Conservation (phyloP, 140 eudicot genomes). For the Erigeron philadelphicus region DNA sequence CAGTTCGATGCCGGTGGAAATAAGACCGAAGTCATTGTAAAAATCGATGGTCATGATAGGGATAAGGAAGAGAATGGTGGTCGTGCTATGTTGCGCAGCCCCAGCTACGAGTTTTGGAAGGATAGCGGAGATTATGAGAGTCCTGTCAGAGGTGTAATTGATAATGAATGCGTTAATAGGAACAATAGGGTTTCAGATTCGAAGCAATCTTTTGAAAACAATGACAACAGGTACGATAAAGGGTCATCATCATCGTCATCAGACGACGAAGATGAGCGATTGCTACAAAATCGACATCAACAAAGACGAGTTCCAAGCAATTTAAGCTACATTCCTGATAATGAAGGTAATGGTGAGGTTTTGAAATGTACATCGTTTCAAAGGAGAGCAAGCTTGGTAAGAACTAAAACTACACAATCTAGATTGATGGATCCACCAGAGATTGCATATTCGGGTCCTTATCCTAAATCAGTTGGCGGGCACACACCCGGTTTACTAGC, state of each 20-base stretch:
- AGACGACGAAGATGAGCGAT: conserved; percentile 23
- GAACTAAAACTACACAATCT: conserved; percentile 52
- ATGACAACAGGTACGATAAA: conserved; percentile 18
- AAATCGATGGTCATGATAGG: conserved; percentile 37
- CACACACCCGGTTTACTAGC: conserved; percentile 26
- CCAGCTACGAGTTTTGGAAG: conserved; percentile 29
- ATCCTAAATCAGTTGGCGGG: conserved; percentile 18
- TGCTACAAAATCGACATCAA: conserved; percentile 14
- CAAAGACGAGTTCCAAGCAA: conserved; percentile 33
- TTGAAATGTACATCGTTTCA: conserved; percentile 64
- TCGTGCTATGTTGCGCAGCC: not conserved
- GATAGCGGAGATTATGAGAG: conserved; percentile 22
- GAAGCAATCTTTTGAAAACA: conserved; percentile 34
- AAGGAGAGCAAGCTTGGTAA: conserved; percentile 38
- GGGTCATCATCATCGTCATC: not conserved
- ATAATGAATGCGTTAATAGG: not conserved
- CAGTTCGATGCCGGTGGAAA: not conserved
- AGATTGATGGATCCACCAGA: conserved; percentile 66
- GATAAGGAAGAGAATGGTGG: not conserved
- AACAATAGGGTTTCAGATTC: conserved; percentile 20
- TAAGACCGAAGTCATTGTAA: conserved; percentile 48
- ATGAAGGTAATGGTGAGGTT: conserved; percentile 41
- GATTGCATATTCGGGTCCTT: conserved; percentile 21
- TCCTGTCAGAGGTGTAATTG: conserved; percentile 32
- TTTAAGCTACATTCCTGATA: conserved; percentile 20